Evolutionary conservation across 2,329 filamentous ascomycete genomes (phyloP).

Genomic region (Xylaria sp.): DNA sequence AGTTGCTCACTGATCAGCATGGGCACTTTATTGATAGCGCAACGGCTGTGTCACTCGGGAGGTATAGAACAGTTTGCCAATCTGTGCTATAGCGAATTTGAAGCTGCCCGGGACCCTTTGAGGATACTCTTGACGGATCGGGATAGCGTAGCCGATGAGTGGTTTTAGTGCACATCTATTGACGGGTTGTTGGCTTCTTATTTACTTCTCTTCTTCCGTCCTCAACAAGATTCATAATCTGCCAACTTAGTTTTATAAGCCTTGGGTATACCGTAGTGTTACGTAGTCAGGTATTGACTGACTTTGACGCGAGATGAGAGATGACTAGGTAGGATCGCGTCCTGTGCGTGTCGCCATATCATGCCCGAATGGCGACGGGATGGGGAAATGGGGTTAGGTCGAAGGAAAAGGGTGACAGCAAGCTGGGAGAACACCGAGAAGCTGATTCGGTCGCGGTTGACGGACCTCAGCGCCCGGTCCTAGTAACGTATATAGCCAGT

Average conservation of each 20-base stretch:
- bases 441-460: constrained; percentile 46
- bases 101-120: constrained; percentile 5
- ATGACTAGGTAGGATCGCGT: constrained; percentile 21
- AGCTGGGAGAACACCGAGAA: constrained; percentile 40
- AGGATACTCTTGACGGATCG: constrained; percentile 16
- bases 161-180: not conserved
- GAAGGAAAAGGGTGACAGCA: constrained; percentile 40
- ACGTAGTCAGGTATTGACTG: not conserved
- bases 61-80: not conserved
- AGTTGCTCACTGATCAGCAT: not conserved
- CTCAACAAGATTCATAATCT: not conserved
- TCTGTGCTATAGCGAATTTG: not conserved
- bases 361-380: constrained; percentile 20
- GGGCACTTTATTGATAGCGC: constrained; percentile 4
- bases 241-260: not conserved
- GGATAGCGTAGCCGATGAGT: constrained; percentile 22
- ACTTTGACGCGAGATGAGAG: not conserved
- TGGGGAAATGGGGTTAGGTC: constrained; percentile 17
- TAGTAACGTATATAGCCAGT: constrained; percentile 35
- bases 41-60: not conserved
- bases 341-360: constrained; percentile 33
- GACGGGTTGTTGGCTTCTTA: constrained; percentile 14
- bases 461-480: constrained; percentile 43
- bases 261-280: not conserved
- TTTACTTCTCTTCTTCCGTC: constrained; percentile 9